A percentile compares a stretch with the other conserved stretches of the same genome.
phyloP scores from a whole-genome alignment of 257 asterid genomes.

The Solanum pennellii region DNA sequence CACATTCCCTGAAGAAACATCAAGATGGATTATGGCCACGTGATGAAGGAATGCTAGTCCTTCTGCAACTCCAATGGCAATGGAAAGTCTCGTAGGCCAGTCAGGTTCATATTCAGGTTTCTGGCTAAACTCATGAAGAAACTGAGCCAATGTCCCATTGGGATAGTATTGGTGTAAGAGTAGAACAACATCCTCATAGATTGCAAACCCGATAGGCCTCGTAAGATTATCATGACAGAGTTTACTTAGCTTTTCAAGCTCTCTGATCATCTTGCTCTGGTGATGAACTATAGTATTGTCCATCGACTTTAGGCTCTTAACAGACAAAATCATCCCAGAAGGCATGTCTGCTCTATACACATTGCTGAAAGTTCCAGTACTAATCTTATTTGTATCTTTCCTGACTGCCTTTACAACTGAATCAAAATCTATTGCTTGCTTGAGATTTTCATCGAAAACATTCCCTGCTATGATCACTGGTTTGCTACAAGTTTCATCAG shows the following conservation, averaged over 20 bases:
- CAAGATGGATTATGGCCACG: conserved; percentile 87
- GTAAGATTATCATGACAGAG: conserved; percentile 72
- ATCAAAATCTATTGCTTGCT: conserved; percentile 82
- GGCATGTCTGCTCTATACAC: conserved; percentile 95
- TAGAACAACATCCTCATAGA: conserved; percentile 71
- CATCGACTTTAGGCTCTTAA: conserved; percentile 68
- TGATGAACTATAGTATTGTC: conserved; percentile 65
- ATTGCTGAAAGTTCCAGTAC: conserved; percentile 70
- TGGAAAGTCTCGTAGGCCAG: conserved; percentile 71
- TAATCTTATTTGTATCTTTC: conserved; percentile 70
- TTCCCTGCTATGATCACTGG: conserved; percentile 80
- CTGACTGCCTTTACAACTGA: conserved; percentile 64
- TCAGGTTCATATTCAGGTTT: conserved; percentile 53
- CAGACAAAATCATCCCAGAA: conserved; percentile 68
- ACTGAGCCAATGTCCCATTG: conserved; percentile 64
- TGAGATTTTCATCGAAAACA: conserved; percentile 69
- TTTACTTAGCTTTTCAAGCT: conserved; percentile 78
- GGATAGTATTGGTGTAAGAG: conserved; percentile 53
- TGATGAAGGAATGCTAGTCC: conserved; percentile 85
- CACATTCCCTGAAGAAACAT: conserved; percentile 84
- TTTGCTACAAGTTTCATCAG: conserved; percentile 21
- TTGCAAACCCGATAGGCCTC: conserved; percentile 73
- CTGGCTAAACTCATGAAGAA: conserved; percentile 46
- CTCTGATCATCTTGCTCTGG: conserved; percentile 79
- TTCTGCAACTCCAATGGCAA: conserved; percentile 89